Conservation (phyloP, 2,329 filamentous ascomycete genomes). For the Talaromyces sp. region DNA sequence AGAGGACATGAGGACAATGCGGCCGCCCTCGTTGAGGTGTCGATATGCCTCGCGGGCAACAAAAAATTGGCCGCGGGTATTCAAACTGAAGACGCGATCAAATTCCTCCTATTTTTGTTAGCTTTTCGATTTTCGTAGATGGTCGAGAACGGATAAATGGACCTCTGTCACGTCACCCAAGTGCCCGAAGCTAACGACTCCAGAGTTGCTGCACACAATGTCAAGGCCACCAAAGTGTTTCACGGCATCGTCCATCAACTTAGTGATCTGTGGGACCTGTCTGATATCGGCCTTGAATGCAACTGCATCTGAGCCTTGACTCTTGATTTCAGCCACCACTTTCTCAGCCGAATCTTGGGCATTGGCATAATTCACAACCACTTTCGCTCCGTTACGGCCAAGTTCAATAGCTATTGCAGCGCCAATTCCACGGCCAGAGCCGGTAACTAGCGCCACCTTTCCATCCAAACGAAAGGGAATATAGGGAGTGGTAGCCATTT, state of each 20-base stretch:
- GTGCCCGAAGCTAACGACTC: slow-evolving; percentile 64
- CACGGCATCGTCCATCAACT: slow-evolving; percentile 14
- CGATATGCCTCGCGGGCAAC: slow-evolving; percentile 71
- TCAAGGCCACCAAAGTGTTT: slow-evolving; percentile 22
- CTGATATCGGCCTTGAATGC: slow-evolving; percentile 46
- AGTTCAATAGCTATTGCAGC: slow-evolving; percentile 26
- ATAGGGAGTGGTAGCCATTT: background rate
- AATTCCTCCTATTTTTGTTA: slow-evolving; percentile 53
- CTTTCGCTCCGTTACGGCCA: slow-evolving; percentile 24
- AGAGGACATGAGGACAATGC: slow-evolving; percentile 69
- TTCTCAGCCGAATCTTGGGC: slow-evolving; percentile 57
- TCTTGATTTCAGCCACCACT: slow-evolving; percentile 23
- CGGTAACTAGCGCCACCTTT: slow-evolving; percentile 36
- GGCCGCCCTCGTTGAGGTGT: slow-evolving; percentile 63
- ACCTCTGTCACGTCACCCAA: slow-evolving; percentile 60
- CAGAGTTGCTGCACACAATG: slow-evolving; percentile 30
- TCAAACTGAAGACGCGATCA: slow-evolving; percentile 66
- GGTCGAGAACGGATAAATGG: background rate
- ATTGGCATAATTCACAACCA: slow-evolving; percentile 46
- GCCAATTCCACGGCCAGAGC: slow-evolving; percentile 27
- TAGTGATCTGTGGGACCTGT: slow-evolving; percentile 28
- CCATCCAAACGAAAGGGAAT: slow-evolving; percentile 23
- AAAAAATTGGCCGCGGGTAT: slow-evolving; percentile 70
- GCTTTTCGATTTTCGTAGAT: background rate
- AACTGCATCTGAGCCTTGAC: slow-evolving; percentile 29